phyloP scores from a whole-genome alignment of 495 filamentous ascomycete genomes.

The Daldinia grandis region DNA sequence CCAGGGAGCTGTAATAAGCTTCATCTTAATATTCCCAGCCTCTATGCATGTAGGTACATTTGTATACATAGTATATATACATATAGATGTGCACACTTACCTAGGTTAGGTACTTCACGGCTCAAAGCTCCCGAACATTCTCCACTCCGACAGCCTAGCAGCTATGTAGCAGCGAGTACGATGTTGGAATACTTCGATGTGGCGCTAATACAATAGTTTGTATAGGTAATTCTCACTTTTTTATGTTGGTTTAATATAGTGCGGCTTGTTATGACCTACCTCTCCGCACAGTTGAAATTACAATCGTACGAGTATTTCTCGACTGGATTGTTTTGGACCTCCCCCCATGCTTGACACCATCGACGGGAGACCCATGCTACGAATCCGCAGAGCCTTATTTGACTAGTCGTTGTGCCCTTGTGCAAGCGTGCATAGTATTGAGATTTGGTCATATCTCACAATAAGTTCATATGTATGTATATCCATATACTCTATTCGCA shows the following conservation, averaged over 20 bases:
- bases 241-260: conserved; percentile 6
- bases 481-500: background rate
- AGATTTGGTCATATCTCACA: conserved; percentile 28
- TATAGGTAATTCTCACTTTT: conserved; percentile 10
- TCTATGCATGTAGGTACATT: background rate
- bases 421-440: conserved; percentile 9
- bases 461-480: background rate
- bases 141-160: conserved; percentile 21
- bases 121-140: conserved; percentile 30
- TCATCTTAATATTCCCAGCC: conserved; percentile 31
- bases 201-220: conserved; percentile 23
- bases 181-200: background rate
- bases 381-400: conserved; percentile 28
- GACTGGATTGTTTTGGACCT: conserved; percentile 1
- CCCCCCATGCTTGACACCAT: conserved; percentile 16
- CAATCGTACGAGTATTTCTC: conserved; percentile 22
- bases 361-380: conserved; percentile 24
- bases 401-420: conserved; percentile 12
- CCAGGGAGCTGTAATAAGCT: conserved; percentile 36
- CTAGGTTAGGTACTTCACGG: conserved; percentile 7
- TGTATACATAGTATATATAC: background rate
- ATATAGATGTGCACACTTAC: background rate
- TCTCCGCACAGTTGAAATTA: conserved; percentile 18
- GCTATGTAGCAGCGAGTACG: background rate
- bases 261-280: conserved; percentile 30